These are phyloP conservation scores for Schizochytrium sp. DNA, from an alignment of 108 stramenopile genomes.

Conservation along the genomic window DNA sequence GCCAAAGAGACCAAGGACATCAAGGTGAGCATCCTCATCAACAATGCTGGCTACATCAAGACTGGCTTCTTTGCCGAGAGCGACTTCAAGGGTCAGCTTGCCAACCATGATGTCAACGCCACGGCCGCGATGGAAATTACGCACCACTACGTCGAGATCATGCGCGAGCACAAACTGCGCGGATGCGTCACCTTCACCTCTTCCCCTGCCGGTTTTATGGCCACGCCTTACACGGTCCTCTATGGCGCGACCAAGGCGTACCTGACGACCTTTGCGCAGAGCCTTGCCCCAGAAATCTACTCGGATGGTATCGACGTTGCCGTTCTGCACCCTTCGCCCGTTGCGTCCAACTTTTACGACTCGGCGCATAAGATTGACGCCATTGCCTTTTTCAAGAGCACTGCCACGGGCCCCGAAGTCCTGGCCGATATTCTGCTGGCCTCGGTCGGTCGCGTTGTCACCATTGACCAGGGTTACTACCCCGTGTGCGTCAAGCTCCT, in stretches of 20 bases:
- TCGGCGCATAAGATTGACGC: conserved; percentile 50
- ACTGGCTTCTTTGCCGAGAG: conserved; percentile 95
- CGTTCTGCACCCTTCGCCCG: conserved; percentile 93
- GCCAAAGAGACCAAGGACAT: conserved; percentile 70
- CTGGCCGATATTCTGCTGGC: conserved; percentile 80
- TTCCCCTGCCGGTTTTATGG: conserved; percentile 90
- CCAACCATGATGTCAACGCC: conserved; percentile 34
- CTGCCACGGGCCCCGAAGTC: conserved; percentile 73
- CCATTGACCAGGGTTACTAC: conserved; percentile 53
- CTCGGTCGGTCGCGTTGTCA: conserved; percentile 75
- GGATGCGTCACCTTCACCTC: conserved; percentile 95
- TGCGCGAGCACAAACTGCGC: conserved; percentile 57
- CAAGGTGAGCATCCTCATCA: conserved; percentile 51
- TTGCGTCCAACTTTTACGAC: conserved; percentile 88
- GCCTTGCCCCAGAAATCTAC: conserved; percentile 74
- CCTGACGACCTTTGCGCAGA: conserved; percentile 77
- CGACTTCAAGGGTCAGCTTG: conserved; percentile 43
- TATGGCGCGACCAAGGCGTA: conserved; percentile 99
- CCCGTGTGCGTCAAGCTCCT: conserved; percentile 56
- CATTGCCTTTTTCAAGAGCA: conserved; percentile 64
- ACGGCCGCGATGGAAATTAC: conserved; percentile 82
- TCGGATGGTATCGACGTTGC: conserved; percentile 88
- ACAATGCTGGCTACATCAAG: conserved; percentile 86
- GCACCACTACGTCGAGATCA: conserved; percentile 74
- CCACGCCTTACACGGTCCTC: conserved; percentile 91